Percentiles rank a stretch among this genome's conserved stretches.
Evolutionary conservation across 768 basidiomycete genomes (phyloP).

Genomic region (Leccinum uliginosum): DNA sequence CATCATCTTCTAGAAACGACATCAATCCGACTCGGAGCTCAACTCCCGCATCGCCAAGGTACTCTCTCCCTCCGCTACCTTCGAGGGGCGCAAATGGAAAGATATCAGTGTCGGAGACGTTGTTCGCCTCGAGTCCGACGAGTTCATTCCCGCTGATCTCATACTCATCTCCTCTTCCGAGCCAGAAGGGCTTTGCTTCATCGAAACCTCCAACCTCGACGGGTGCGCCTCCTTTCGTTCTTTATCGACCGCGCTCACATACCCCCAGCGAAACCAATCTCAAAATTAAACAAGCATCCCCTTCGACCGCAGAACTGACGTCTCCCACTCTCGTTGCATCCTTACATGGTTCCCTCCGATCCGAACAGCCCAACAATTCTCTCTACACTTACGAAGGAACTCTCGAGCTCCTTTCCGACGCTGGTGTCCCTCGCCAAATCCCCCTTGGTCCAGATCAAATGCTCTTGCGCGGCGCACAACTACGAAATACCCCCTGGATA

Average conservation of each 20-base stretch:
- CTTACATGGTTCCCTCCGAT: conserved; percentile 80
- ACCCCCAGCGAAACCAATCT: conserved; percentile 84
- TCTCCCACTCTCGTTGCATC: conserved; percentile 69
- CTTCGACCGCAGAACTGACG: conserved; percentile 73
- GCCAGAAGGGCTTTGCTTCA: conserved; percentile 95
- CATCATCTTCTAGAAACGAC: conserved; percentile 70
- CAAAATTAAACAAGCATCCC: conserved; percentile 95
- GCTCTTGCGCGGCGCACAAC: conserved; percentile 88
- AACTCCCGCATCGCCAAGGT: conserved; percentile 82
- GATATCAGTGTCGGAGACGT: conserved; percentile 89
- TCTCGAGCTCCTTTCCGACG: conserved; percentile 53
- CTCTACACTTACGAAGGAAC: conserved; percentile 94
- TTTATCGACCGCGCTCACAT: background rate
- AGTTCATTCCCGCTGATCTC: conserved; percentile 95
- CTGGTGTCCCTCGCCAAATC: conserved; percentile 68
- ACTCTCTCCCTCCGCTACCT: conserved; percentile 57
- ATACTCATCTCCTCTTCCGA: conserved; percentile 85
- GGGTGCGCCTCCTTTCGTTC: conserved; percentile 52
- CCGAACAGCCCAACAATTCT: conserved; percentile 97
- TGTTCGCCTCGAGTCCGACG: conserved; percentile 83
- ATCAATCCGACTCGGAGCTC: conserved; percentile 89
- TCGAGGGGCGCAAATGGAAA: conserved; percentile 80
- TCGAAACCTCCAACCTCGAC: conserved; percentile 96
- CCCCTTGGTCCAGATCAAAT: conserved; percentile 95
- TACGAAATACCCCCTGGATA: conserved; percentile 95